Evolutionary conservation across 176 grass and related monocot genomes (phyloP), one percentile per base, ranked within the genome.

Genomic region (Neostapfia colusana): DNA sequence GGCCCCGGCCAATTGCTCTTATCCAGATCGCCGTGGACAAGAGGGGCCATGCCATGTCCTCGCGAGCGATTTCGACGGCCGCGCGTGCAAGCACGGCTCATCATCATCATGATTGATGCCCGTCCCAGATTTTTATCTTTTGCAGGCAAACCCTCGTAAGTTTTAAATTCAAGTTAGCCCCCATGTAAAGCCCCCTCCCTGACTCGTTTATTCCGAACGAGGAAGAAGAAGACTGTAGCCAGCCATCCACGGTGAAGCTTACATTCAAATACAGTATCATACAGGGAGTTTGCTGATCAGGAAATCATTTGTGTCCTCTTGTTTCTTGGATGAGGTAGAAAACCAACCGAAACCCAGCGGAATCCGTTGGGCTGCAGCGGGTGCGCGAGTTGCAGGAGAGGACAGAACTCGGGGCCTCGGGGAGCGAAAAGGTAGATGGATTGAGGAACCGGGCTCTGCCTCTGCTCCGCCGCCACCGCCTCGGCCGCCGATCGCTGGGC

Each of bases 1-100:
- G 56, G 80, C 16, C 3, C 20, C 14, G 42, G 42, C 85, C 85
- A 83, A 83, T 88, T 36, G 53, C 69, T 69, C 80, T 88, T 83
- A 88, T 88, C 85, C 85, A 83, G 62, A 88, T 79, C 75, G 69
- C 62, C 24, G 68, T 60, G 34, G 35, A 4, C 0, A 7, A n/a
- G 54, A 50, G 60, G 79, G n/a, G n/a, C n/a, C n/a, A n/a, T n/a
- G 9, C 10, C 62, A 58, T 43, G 42, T 50, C 40, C 50, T 16
- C 8, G 75, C 4, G 70, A 20, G 67, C 4, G 70, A 20, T 60
- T 68, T 21, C 48, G 23, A 79, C 80, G 85, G 80, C 80, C 48
- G 44, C 0, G 27, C 24, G 55, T 44, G 31, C 40, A 6, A 49
- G 69, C 76, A 57, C 77, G 67, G 60, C 26, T 43, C 73, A 7